Conservation (phyloP, 306 rosid species). For the Medicago ruthenica region DNA sequence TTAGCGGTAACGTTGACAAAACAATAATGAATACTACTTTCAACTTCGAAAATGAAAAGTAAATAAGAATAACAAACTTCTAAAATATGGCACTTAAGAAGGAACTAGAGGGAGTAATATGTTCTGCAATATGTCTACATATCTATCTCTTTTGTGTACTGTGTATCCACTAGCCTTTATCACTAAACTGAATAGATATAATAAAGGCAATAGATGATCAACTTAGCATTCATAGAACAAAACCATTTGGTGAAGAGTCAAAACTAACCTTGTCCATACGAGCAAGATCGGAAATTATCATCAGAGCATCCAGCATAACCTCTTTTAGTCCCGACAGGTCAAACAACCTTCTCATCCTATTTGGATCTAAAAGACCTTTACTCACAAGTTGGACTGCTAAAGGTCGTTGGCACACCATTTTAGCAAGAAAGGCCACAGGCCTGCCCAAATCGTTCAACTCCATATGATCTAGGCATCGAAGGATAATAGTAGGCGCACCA, state of each 20-base stretch:
- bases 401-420: conserved; percentile 82
- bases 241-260: conserved; percentile 39
- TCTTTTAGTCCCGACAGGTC: conserved; percentile 75
- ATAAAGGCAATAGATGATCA: background rate
- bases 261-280: conserved; percentile 92
- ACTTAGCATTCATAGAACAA: conserved; percentile 15
- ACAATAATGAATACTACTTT: background rate
- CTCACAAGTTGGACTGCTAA: conserved; percentile 81
- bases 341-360: conserved; percentile 74
- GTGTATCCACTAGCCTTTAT: conserved; percentile 10
- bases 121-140: conserved; percentile 5
- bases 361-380: conserved; percentile 83
- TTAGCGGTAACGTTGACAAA: background rate
- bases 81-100: background rate
- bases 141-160: conserved; percentile 13
- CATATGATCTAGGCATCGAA: conserved; percentile 74
- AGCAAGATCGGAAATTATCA: conserved; percentile 95
- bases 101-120: background rate
- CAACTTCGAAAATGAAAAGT: background rate
- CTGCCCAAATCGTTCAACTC: conserved; percentile 75
- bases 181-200: conserved; percentile 26
- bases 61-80: background rate
- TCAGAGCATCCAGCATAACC: conserved; percentile 72
- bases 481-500: conserved; percentile 75
- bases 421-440: conserved; percentile 94